Percentiles rank a stretch among this genome's conserved stretches.
These are phyloP conservation scores for Fraxinus excelsior DNA, from an alignment of 257 asterid genomes.

Conservation along the genomic window DNA sequence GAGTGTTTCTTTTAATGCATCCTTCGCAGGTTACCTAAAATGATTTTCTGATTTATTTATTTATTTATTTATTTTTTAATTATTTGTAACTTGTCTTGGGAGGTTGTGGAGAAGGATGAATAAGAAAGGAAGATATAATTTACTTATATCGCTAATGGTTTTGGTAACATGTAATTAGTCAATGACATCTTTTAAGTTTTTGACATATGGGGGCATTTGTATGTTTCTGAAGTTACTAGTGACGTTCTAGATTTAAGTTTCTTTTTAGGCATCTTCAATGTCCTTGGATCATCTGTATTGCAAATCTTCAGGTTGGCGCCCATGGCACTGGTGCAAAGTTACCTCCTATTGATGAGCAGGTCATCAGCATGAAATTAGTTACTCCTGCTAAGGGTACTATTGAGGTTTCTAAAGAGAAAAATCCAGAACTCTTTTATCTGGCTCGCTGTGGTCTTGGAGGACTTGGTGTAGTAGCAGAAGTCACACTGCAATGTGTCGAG, in stretches of 20 bases:
- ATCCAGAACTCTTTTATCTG: conserved; percentile 85
- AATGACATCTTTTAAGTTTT: background rate
- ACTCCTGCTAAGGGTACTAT: conserved; percentile 90
- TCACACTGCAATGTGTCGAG: conserved; percentile 92
- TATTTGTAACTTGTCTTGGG: background rate
- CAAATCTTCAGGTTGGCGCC: conserved; percentile 79
- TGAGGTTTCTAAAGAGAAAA: conserved; percentile 81
- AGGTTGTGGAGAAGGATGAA: background rate
- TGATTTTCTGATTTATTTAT: background rate
- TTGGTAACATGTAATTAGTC: background rate
- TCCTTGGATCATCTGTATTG: conserved; percentile 11
- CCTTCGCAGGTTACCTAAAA: background rate
- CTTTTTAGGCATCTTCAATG: background rate
- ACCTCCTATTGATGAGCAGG: conserved; percentile 97
- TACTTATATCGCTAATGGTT: background rate
- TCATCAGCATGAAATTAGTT: conserved; percentile 89
- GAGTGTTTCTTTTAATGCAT: background rate
- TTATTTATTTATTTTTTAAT: background rate
- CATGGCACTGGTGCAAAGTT: conserved; percentile 97
- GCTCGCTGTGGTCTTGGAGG: conserved; percentile 99
- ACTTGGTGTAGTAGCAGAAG: conserved; percentile 96
- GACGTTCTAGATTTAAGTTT: conserved; percentile 12
- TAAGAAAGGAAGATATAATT: background rate
- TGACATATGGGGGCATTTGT: background rate
- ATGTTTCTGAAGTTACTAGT: background rate